Evolutionary conservation across 1,284 basidiomycete genomes (phyloP).

Genomic region (Tilletia horrida): DNA sequence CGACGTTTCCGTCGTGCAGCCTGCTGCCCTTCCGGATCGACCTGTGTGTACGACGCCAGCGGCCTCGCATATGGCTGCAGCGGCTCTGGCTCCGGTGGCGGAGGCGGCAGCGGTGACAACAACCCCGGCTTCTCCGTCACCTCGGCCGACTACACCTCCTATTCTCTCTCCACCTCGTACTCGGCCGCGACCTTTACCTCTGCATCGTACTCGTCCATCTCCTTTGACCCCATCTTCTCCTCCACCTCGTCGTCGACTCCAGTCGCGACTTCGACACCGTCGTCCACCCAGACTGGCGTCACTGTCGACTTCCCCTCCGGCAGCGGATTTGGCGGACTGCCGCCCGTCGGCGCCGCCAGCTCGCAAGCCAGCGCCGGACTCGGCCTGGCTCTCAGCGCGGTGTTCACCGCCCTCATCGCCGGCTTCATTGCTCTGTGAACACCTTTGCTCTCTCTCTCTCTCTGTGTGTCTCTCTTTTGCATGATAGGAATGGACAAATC

Average conservation of each 20-base stretch:
- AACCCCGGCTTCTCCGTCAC: too few relatives aligned
- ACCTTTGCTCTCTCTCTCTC: too few relatives aligned
- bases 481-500: too few relatives aligned
- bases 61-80: background rate
- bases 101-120: background rate
- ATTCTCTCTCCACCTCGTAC: background rate
- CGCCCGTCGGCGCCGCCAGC: background rate
- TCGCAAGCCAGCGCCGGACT: background rate
- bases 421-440: background rate
- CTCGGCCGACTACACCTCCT: background rate
- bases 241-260: background rate
- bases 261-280: background rate
- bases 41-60: background rate
- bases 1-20: too few relatives aligned
- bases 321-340: background rate
- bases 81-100: background rate
- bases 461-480: too few relatives aligned
- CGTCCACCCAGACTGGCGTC: background rate
- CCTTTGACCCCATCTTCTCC: background rate
- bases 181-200: background rate
- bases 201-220: background rate
- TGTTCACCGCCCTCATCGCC: background rate
- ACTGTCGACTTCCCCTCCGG: background rate
- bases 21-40: conserved; percentile 3
- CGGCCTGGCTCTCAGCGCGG: background rate